Conservation (phyloP, 2,329 filamentous ascomycete species). For the Teratosphaeria destructans region DNA sequence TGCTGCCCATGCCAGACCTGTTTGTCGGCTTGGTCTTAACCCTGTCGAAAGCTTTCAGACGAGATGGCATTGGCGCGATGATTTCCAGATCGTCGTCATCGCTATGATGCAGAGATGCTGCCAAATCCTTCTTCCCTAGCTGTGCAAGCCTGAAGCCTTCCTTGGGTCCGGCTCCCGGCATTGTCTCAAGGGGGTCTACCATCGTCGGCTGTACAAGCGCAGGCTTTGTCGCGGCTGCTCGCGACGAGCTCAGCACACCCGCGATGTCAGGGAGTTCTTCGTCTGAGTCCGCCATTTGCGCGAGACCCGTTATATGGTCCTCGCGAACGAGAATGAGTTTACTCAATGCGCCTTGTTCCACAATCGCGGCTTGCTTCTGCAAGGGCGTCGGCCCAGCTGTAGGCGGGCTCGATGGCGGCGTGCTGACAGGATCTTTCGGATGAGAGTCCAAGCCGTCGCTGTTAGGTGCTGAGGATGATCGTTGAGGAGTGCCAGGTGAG, state of each 20-base stretch:
- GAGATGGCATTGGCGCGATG: conserved; percentile 27
- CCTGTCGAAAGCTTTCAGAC: conserved; percentile 26
- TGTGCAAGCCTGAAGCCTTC: conserved; percentile 18
- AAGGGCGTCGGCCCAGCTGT: conserved; percentile 18
- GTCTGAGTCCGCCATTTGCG: conserved; percentile 15
- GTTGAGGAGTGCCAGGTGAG: conserved; percentile 5
- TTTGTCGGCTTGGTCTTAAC: conserved; percentile 16
- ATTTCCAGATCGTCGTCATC: conserved; percentile 56
- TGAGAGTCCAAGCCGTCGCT: conserved; percentile 15
- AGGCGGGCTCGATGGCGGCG: conserved; percentile 38
- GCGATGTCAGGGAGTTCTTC: conserved; percentile 17
- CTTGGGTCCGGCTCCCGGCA: not conserved
- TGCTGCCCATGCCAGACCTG: conserved; percentile 16
- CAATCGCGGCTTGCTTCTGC: conserved; percentile 25
- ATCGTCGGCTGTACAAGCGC: not conserved
- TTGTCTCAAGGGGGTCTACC: not conserved
- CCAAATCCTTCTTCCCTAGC: conserved; percentile 25
- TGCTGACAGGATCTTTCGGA: conserved; percentile 17
- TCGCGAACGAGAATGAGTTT: conserved; percentile 21
- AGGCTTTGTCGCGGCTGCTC: not conserved
- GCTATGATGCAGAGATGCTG: conserved; percentile 8
- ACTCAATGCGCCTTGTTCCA: conserved; percentile 23
- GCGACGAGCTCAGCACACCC: conserved; percentile 17
- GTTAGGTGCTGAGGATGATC: conserved; percentile 19
- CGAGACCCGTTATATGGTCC: conserved; percentile 18